phyloP scores from a whole-genome alignment of 495 filamentous ascomycete genomes.

The Penicillium nucicola region DNA sequence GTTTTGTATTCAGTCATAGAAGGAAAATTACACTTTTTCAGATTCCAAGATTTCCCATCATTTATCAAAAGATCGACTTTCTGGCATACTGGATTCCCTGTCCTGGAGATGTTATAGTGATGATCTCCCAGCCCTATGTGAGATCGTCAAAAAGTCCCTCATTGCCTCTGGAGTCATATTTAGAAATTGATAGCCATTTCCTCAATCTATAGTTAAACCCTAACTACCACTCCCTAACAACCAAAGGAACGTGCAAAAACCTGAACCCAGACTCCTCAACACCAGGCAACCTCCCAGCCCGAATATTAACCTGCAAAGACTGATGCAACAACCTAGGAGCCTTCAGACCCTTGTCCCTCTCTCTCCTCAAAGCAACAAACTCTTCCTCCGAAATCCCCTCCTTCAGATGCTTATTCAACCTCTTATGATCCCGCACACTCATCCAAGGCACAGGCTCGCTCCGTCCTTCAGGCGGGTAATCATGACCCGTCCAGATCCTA shows the following conservation, averaged over 20 bases:
- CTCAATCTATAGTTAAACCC: too few species aligned
- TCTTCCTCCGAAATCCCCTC: conserved; percentile 35
- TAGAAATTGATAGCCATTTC: too few species aligned
- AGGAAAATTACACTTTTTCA: conserved; percentile 7
- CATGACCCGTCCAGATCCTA: conserved; percentile 51
- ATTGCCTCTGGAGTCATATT: too few species aligned
- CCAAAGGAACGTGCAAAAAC: conserved; percentile 45
- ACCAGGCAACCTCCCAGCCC: conserved; percentile 47
- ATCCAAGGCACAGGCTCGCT: conserved; percentile 35
- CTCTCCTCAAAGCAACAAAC: conserved; percentile 45
- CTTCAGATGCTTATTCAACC: conserved; percentile 52
- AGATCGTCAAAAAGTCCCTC: too few species aligned
- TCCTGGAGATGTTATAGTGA: too few species aligned
- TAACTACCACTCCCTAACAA: conserved; percentile 25
- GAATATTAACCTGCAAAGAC: conserved; percentile 58
- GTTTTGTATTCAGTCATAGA: conserved; percentile 7
- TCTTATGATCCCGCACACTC: conserved; percentile 49
- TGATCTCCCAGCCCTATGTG: too few species aligned
- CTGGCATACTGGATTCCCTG: too few species aligned
- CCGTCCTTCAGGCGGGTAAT: conserved; percentile 41
- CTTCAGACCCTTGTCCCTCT: conserved; percentile 44
- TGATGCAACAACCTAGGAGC: conserved; percentile 54
- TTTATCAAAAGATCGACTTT: too few species aligned
- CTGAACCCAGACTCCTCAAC: conserved; percentile 26
- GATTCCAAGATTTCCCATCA: not conserved